Base-by-base conservation (phyloP, 2,329 filamentous ascomycete genomes). In the Sphaerostilbella broomeana region DNA sequence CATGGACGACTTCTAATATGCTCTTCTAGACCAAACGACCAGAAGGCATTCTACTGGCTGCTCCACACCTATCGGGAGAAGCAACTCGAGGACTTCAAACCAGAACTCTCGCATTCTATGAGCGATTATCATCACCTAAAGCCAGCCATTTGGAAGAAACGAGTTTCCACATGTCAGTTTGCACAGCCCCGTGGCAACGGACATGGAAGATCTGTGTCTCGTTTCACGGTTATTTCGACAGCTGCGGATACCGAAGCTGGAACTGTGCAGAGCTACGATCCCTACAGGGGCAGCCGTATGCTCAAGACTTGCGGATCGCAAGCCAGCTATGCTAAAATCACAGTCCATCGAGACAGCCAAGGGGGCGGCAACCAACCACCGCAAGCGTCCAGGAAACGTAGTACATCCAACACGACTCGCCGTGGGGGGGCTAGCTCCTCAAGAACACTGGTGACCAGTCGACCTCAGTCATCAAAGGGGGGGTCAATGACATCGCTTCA, bases 31-130 rank as follows among this genome's bases (percentile, higher is more conserved):
- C 70, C 77, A 4, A 97, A 94, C 48, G 86, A 95, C 40, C 88
- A 95, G 57, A 94, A 95, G 56, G 74, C 90, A 49, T 95, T 97
- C 61, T 98, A 97, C 61, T 84, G 80, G 62, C 75, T 94, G 15
- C 73, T 98, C 6, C 65, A 83, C 48, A 84, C 82, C 58, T 94
- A 95, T 58, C 77, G 86, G 30, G 81, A 94, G 47, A 80, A 86
- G 46, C 82, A 92, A 50, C 63, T 94, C 2, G 89, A 97, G 57
- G 86, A 95, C 55, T 97, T 92, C 55, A 83, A 83, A 43, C 79
- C 81, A 20, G 76, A 84, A 16, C 67, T 95, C 40, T 77, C 77
- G n/a, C 84, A 92, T 56, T 95, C 90, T 1, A 75, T 82, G 40
- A 95, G 88, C 60, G 90, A 97, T 55, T 92, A 94, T 52, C 90